Conservation (phyloP, 169 alveolate genomes). For the Cryptosporidium parvum region DNA sequence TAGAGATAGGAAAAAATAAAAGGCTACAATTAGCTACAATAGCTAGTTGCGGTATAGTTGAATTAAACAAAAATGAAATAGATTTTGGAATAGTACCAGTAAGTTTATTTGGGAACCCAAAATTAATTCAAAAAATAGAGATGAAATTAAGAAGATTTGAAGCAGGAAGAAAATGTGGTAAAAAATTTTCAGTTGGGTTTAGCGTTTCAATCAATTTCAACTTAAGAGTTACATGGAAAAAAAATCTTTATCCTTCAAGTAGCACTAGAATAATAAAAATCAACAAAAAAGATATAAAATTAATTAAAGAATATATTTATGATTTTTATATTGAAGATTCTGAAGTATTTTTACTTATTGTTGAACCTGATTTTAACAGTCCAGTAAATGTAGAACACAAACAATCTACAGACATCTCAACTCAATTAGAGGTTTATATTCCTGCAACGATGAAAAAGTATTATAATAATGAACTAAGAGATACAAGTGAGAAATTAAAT, state of each 20-base stretch:
- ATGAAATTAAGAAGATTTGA: background rate
- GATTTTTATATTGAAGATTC: background rate
- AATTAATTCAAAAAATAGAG: background rate
- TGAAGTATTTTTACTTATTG: background rate
- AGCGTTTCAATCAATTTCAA: background rate
- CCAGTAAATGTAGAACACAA: background rate
- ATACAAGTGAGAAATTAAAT: background rate
- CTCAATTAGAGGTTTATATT: conserved; percentile 5
- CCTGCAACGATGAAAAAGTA: background rate
- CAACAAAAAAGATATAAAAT: background rate
- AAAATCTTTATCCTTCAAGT: background rate
- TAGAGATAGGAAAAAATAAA: background rate
- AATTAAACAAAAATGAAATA: background rate
- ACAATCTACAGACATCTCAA: background rate
- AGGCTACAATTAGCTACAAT: conserved; percentile 5
- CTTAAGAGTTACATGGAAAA: background rate
- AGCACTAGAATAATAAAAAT: background rate
- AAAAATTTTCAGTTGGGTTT: background rate
- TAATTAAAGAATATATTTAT: background rate
- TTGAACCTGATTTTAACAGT: conserved; percentile 27
- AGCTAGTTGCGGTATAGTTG: conserved; percentile 22
- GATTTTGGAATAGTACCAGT: conserved; percentile 66
- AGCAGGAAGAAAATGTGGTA: background rate
- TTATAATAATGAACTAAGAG: background rate
- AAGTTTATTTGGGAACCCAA: background rate